Base-by-base conservation (phyloP, 768 basidiomycete species). In the Leccinum disarticulatum region DNA sequence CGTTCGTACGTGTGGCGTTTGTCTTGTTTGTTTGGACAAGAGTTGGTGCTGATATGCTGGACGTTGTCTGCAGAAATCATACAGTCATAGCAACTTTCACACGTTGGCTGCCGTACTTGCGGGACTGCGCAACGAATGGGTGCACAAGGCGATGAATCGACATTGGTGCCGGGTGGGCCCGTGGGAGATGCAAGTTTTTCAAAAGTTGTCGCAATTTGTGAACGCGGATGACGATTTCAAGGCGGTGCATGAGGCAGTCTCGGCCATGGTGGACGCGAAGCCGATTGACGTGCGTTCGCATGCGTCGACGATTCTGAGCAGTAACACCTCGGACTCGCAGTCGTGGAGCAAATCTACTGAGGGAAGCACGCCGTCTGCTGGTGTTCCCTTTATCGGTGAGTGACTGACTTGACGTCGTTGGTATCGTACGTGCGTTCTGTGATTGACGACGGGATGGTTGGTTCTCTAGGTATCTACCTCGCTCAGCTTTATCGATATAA, bases 371-470 rank as follows among this genome's bases (percentile, higher is more conserved):
- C 80, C 83, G 7, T 73, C 83, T 9, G 80, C 83, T 6, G 92
- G 91, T 66, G 81, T 93, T n/a, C 91, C 91, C 7, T 92, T 93
- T 76, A 85, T 93, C 48, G 90, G 91, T 90, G 65, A 22, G 82
- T 76, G 43, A 51, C 53, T 54, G 31, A 10, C 10, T 52, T 52
- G 35, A 25, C 57, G 31, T 19, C 5, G 49, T 19, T 25, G 50
- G 9, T 9, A 9, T 1, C 30, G 30, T 31, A 9, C 30, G 30
- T n/a, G n/a, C n/a, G n/a, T n/a, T n/a, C 36, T n/a, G 9, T n/a
- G 15, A n/a, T 31, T 64, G 36, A 62, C 25, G 14, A 56, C 38
- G 56, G 4, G 2, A 17, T 17, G 22, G 31, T 30, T 28, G 19
- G 30, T 67, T 57, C 57, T 38, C 15, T 19, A 91, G 91, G 91